phyloP scores from a whole-genome alignment of 2,329 filamentous ascomycete species.

The Thelonectria olida region DNA sequence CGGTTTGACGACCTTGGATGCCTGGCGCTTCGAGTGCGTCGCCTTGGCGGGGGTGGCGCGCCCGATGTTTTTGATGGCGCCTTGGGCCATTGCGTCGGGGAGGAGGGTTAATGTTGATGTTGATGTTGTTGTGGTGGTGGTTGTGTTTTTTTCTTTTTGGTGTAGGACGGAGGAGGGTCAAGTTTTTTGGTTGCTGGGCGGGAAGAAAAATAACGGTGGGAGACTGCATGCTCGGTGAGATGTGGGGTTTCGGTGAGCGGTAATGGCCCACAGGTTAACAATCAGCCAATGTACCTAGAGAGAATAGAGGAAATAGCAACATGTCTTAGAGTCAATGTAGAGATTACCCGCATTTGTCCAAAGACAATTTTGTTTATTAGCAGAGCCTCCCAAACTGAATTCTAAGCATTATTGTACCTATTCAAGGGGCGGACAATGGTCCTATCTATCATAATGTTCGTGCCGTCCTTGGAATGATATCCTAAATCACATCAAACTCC shows the following conservation, averaged over 20 bases:
- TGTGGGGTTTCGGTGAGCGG: background rate
- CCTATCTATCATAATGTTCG: slow-evolving; percentile 22
- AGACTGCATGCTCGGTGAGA: slow-evolving; percentile 10
- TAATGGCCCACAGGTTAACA: background rate
- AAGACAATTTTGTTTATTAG: background rate
- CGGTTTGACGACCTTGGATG: slow-evolving; percentile 59
- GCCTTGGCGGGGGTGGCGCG: slow-evolving; percentile 51
- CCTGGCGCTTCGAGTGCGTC: slow-evolving; percentile 53
- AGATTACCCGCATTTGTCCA: too few relatives aligned
- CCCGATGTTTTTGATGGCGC: slow-evolving; percentile 58
- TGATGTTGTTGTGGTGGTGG: background rate
- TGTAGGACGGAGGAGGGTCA: background rate
- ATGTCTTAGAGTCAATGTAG: background rate
- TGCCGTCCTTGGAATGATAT: too few relatives aligned
- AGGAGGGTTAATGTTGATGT: background rate
- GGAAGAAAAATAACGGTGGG: slow-evolving; percentile 35
- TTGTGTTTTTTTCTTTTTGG: background rate
- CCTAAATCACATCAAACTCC: slow-evolving; percentile 25
- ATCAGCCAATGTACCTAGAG: background rate
- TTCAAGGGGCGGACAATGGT: background rate
- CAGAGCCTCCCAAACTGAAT: too few relatives aligned
- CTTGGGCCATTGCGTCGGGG: slow-evolving; percentile 60
- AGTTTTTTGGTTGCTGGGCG: background rate
- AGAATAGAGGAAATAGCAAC: too few relatives aligned
- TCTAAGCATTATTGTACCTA: slow-evolving; percentile 10